These are phyloP conservation scores for Thelonectria olida DNA, from an alignment of 2,329 filamentous ascomycete species.

Conservation along the genomic window DNA sequence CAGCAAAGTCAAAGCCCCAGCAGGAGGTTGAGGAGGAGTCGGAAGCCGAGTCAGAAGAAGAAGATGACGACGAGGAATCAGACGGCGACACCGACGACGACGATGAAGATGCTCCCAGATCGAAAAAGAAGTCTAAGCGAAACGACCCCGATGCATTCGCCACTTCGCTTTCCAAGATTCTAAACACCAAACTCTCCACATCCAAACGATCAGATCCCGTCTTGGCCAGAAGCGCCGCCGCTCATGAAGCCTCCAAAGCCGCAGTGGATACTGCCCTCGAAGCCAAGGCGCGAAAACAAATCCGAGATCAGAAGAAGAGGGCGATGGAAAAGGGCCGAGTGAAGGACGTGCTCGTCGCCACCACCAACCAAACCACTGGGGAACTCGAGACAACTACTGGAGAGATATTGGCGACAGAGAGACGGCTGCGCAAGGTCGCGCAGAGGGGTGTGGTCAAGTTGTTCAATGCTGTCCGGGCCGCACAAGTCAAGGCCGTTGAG, in stretches of 20 bases:
- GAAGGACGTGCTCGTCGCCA: constrained; percentile 79
- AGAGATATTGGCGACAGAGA: constrained; percentile 76
- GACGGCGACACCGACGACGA: constrained; percentile 53
- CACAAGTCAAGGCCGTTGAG: constrained; percentile 87
- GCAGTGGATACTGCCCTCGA: constrained; percentile 82
- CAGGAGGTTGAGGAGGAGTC: constrained; percentile 31
- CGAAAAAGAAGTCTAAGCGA: constrained; percentile 74
- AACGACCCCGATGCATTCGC: constrained; percentile 94
- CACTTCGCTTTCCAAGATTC: constrained; percentile 91
- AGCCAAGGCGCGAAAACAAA: constrained; percentile 78
- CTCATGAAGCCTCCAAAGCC: constrained; percentile 76
- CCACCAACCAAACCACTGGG: constrained; percentile 61
- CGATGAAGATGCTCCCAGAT: constrained; percentile 43
- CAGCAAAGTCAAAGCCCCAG: constrained; percentile 25
- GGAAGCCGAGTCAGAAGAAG: constrained; percentile 32
- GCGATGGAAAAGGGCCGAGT: constrained; percentile 88
- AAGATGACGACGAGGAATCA: constrained; percentile 40
- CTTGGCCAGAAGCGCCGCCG: constrained; percentile 82
- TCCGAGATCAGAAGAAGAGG: constrained; percentile 82
- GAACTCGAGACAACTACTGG: constrained; percentile 57
- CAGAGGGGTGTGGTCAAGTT: constrained; percentile 94
- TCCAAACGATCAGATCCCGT: constrained; percentile 88
- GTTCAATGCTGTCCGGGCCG: constrained; percentile 93
- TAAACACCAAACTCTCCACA: constrained; percentile 86
- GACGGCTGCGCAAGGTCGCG: constrained; percentile 83